Conservation (phyloP, 306 rosid species). For the Citrullus mucosospermus region DNA sequence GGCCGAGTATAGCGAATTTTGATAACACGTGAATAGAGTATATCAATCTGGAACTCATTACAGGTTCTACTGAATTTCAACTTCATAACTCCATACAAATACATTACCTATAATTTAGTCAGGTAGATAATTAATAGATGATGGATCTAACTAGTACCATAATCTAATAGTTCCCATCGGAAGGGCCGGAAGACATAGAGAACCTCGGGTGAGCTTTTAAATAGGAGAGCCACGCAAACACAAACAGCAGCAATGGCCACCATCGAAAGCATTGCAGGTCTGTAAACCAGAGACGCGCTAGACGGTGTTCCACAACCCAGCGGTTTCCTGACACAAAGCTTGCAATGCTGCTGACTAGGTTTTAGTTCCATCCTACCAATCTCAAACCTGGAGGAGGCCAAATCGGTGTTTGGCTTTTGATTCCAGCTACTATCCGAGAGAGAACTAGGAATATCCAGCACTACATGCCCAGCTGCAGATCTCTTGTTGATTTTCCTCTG, state of each 20-base stretch:
- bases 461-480: slow-evolving; percentile 38
- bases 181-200: slow-evolving; percentile 54
- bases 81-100: slow-evolving; percentile 8
- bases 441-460: slow-evolving; percentile 44
- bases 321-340: slow-evolving; percentile 33
- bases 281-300: slow-evolving; percentile 39
- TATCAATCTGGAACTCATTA: slow-evolving; percentile 6
- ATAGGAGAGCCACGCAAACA: slow-evolving; percentile 80
- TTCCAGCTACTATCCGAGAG: slow-evolving; percentile 20
- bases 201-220: slow-evolving; percentile 74
- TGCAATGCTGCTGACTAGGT: slow-evolving; percentile 19
- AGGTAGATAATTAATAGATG: neutral
- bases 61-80: slow-evolving; percentile 7
- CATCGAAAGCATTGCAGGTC: slow-evolving; percentile 76
- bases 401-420: slow-evolving; percentile 26
- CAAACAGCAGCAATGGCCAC: slow-evolving; percentile 80
- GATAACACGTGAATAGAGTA: neutral
- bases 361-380: slow-evolving; percentile 24
- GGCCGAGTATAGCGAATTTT: neutral
- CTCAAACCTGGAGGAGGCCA: slow-evolving; percentile 30
- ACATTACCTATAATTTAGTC: slow-evolving; percentile 8
- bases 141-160: slow-evolving; percentile 45
- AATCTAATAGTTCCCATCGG: slow-evolving; percentile 62
- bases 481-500: slow-evolving; percentile 41
- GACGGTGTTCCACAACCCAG: slow-evolving; percentile 19